Base-by-base conservation (phyloP, 495 filamentous ascomycete genomes). In the Talaromyces nanjingensis region DNA sequence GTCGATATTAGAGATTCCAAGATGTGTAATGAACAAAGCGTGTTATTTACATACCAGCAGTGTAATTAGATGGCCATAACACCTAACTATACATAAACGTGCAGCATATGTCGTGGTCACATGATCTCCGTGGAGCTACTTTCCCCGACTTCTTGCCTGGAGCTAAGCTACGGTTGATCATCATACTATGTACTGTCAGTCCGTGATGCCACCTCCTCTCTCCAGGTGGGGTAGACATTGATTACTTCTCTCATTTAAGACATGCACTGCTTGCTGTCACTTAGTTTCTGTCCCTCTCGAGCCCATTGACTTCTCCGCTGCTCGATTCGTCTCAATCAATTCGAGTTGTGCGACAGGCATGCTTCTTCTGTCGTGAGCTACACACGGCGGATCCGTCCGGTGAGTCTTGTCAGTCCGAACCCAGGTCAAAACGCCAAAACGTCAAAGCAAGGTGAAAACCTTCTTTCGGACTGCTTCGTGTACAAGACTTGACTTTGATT, bases 331-430 rank as follows among this genome's bases (percentile, higher is more conserved):
- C 22, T 56, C 22, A 24, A 29, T 7, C 5, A 20, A 14, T 29
- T 56, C 53, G 22, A 56, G n/a, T 29, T 53, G 60, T 33, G 42
- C 42, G 47, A 52, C 27, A 62, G 45, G 60, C 42, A 60, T 62
- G 60, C 45, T 62, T 52, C 27, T 52, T 27, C n/a, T 34, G 27
- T 53, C 27, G 60, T 62, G 60, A 62, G 56, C 45, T 53, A 20
- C 14, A 31, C 60, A 31, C 39, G 59, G 59, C 59, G 37, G 59
- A 55, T 42, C 59, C 59, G 34, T 45, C 59, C 59, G 59, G 59
- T 60, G 59, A 60, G 59, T 34, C 11, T 24, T 39, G n/a, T 16
- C 34, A 33, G 20, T 33, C 31, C 18, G 25, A 20, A 39, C 29
- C 57, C 31, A 39, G 9, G 57, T 60, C 27, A 37, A 42, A 27